Evolutionary conservation across 2,329 filamentous ascomycete genomes (phyloP).

Genomic region (Hymenoscyphus salicellus): DNA sequence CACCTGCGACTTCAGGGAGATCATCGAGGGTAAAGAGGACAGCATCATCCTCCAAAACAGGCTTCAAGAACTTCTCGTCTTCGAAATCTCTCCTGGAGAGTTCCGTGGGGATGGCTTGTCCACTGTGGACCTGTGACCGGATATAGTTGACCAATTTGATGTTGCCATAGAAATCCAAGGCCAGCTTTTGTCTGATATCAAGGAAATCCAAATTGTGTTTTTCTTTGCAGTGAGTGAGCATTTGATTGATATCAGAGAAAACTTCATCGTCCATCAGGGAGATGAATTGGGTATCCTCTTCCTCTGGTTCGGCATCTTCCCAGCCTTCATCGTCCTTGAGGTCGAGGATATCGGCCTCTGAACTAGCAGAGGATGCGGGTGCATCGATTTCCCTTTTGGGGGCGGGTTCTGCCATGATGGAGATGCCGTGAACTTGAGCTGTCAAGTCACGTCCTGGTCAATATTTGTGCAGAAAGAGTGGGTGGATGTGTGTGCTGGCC

Average conservation of each 20-base stretch:
- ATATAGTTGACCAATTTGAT: slow-evolving; percentile 74
- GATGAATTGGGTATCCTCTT: slow-evolving; percentile 59
- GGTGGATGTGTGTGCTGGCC: slow-evolving; percentile 8
- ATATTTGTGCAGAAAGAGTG: slow-evolving; percentile 1
- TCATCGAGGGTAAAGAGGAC: slow-evolving; percentile 86
- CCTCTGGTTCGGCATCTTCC: slow-evolving; percentile 61
- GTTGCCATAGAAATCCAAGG: slow-evolving; percentile 68
- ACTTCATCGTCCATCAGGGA: slow-evolving; percentile 66
- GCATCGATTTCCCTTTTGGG: slow-evolving; percentile 21
- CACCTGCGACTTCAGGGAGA: slow-evolving; percentile 48
- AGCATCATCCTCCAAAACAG: slow-evolving; percentile 84
- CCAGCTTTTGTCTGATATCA: slow-evolving; percentile 53
- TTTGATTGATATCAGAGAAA: slow-evolving; percentile 61
- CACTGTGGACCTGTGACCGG: slow-evolving; percentile 45
- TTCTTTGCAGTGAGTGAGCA: slow-evolving; percentile 67
- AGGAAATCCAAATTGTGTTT: slow-evolving; percentile 66
- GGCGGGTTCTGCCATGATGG: slow-evolving; percentile 23
- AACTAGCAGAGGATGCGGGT: slow-evolving; percentile 39
- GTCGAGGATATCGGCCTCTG: slow-evolving; percentile 42
- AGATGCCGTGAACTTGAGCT: slow-evolving; percentile 1
- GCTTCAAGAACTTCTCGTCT: slow-evolving; percentile 79
- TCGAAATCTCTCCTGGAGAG: slow-evolving; percentile 62
- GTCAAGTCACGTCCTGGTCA: slow-evolving; percentile 8
- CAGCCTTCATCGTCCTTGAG: slow-evolving; percentile 48
- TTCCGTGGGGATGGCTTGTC: slow-evolving; percentile 42